Evolutionary conservation across 768 basidiomycete genomes (phyloP), one percentile per base, ranked within the genome.

Genomic region (Rhodocollybia butyracea): DNA sequence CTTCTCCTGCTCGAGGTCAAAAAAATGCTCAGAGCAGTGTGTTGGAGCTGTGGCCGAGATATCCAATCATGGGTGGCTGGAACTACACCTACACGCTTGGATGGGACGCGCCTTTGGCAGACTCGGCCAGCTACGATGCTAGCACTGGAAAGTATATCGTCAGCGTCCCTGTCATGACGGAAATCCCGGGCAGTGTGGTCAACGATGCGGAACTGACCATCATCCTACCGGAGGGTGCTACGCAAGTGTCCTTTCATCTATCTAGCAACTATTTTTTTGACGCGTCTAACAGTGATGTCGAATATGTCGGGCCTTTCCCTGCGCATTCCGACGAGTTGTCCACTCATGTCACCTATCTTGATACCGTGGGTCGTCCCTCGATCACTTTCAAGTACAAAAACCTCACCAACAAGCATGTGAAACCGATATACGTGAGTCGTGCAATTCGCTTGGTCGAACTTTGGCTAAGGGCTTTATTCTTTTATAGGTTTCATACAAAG

Each of bases 51-150:
- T 79, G 78, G 38, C 96, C 97, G 0, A 82, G 97, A 42, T 99
- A 94, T 70, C 97, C 97, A 30, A 64, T 99, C 42, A 69, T 98
- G 62, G 97, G 97, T 29, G 94, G 96, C 40, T 99, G 97, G 97
- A 98, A 97, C 66, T 98, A 96, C 70, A 85, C 77, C 40, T 98
- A 95, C 74, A 94, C 92, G 5, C 77, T 98, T 3, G 97, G 97
- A 2, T 99, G 90, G 81, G 94, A 98, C 62, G 79, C 90, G n/a
- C 88, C 88, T 27, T 78, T 94, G 45, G 80, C 72, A n/a, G 83
- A 92, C 66, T 85, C 83, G 10, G 83, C 81, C 15, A 79, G 77
- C 56, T 89, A 82, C 62, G 84, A 91, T 61, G 76, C 72, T 50
- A 72, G 73, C 43, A 83, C 75, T 21, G 84, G 85, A 30, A 81